Evolutionary conservation across 2,329 filamentous ascomycete genomes (phyloP).

Genomic region (Graphilbum ipis-grandicollis): DNA sequence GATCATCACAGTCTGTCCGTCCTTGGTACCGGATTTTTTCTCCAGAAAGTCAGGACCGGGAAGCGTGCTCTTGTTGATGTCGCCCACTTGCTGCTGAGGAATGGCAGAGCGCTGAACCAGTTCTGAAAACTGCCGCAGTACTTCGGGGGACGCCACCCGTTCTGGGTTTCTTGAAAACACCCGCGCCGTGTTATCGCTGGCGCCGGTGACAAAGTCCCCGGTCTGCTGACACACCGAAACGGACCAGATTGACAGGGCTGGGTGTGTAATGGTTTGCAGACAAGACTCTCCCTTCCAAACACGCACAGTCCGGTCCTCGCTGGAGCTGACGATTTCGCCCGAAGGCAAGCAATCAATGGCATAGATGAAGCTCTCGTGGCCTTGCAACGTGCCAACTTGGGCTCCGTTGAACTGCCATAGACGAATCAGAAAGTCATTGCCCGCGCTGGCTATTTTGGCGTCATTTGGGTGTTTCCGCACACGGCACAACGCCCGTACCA

Average conservation of each 20-base stretch:
- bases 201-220: conserved; percentile 85
- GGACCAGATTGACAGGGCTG: conserved; percentile 89
- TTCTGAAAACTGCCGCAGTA: conserved; percentile 60
- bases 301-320: conserved; percentile 84
- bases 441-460: conserved; percentile 85
- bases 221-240: conserved; percentile 69
- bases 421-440: conserved; percentile 79
- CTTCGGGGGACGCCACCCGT: conserved; percentile 50
- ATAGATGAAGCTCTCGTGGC: conserved; percentile 93
- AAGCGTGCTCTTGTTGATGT: conserved; percentile 78
- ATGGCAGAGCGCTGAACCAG: conserved; percentile 71
- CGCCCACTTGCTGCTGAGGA: conserved; percentile 62
- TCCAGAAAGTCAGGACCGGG: conserved; percentile 77
- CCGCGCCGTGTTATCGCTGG: conserved; percentile 73
- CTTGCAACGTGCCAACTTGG: conserved; percentile 59
- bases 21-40: conserved; percentile 75
- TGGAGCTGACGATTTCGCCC: conserved; percentile 77
- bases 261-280: conserved; percentile 89
- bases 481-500: conserved; percentile 75
- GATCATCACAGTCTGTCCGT: conserved; percentile 91
- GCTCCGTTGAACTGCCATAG: conserved; percentile 72
- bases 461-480: conserved; percentile 61
- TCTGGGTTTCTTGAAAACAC: conserved; percentile 62
- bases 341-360: conserved; percentile 59
- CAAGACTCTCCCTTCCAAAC: conserved; percentile 75